Conservation (phyloP, 345 rosid species). For the Hibiscus tridactylites region DNA sequence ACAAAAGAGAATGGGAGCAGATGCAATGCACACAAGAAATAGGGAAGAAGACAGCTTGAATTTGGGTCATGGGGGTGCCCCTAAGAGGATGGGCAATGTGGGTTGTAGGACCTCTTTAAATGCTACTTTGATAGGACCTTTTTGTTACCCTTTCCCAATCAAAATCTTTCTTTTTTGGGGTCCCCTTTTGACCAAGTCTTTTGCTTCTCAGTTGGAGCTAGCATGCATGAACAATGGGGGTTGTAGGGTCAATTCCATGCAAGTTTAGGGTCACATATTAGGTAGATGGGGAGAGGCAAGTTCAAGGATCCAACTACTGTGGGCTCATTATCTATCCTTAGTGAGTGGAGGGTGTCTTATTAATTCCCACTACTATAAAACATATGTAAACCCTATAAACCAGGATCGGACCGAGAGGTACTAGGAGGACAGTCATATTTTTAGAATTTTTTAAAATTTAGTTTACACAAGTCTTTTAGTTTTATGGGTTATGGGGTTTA, state of each 20-base stretch:
- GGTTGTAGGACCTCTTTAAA: slow-evolving; percentile 31
- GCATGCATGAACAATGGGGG: slow-evolving; percentile 35
- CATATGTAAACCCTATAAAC: neutral
- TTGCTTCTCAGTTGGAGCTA: slow-evolving; percentile 23
- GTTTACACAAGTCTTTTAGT: too few relatives aligned
- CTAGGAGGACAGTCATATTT: too few relatives aligned
- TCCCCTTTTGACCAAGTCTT: slow-evolving; percentile 31
- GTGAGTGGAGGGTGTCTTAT: slow-evolving; percentile 13
- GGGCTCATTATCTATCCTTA: slow-evolving; percentile 24
- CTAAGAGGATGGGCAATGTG: slow-evolving; percentile 40
- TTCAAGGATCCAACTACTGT: slow-evolving; percentile 51
- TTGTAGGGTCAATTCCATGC: neutral
- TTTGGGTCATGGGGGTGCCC: slow-evolving; percentile 47
- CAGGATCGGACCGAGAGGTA: too few relatives aligned
- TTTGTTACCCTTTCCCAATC: slow-evolving; percentile 16
- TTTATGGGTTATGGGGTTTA: too few relatives aligned
- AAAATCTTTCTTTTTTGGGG: slow-evolving; percentile 24
- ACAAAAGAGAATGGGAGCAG: slow-evolving; percentile 14
- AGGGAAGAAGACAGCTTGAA: slow-evolving; percentile 41
- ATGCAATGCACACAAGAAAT: slow-evolving; percentile 51
- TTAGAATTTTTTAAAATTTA: too few relatives aligned
- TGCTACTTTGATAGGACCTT: slow-evolving; percentile 4
- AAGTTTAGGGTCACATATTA: slow-evolving; percentile 33
- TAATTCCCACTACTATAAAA: slow-evolving; percentile 2
- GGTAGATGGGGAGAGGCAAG: slow-evolving; percentile 47